Evolutionary conservation across 352 stramenopile species (phyloP).

Genomic region (Pythium diclinum): DNA sequence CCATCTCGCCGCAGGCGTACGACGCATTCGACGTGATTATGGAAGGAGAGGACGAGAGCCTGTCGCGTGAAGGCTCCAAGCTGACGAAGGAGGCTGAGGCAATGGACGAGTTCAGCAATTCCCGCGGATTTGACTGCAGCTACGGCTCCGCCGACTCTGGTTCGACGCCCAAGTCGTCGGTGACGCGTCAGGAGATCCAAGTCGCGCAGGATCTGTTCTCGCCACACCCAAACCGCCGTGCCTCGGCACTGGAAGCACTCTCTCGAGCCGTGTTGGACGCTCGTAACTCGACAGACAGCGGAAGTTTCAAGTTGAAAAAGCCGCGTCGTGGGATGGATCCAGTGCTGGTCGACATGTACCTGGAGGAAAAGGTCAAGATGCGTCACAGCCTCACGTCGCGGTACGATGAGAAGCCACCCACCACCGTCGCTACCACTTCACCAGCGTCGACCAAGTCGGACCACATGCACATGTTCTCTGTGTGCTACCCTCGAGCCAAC

Average conservation of each 20-base stretch:
- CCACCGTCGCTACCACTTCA: background rate
- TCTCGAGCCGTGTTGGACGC: slow-evolving; percentile 38
- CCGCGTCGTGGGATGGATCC: slow-evolving; percentile 28
- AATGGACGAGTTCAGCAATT: slow-evolving; percentile 10
- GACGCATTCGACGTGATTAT: slow-evolving; percentile 17
- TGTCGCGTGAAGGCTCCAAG: background rate
- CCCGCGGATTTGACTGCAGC: slow-evolving; percentile 16
- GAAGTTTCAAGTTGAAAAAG: slow-evolving; percentile 5
- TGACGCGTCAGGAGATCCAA: slow-evolving; percentile 35
- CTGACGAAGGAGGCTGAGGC: background rate
- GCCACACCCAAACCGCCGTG: slow-evolving; percentile 41
- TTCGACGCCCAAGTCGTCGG: slow-evolving; percentile 30
- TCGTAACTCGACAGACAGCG: slow-evolving; percentile 22
- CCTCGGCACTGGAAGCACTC: slow-evolving; percentile 49
- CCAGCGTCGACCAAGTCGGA: slow-evolving; percentile 32
- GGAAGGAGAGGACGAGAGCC: background rate
- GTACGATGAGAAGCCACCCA: background rate
- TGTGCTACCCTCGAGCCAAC: slow-evolving; percentile 25
- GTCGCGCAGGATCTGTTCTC: slow-evolving; percentile 67
- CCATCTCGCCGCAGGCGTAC: slow-evolving; percentile 13
- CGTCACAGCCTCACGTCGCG: slow-evolving; percentile 27
- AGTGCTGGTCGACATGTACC: slow-evolving; percentile 50
- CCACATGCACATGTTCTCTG: slow-evolving; percentile 17
- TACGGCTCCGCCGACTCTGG: slow-evolving; percentile 29
- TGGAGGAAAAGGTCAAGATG: slow-evolving; percentile 42